Base-by-base conservation (phyloP, 352 stramenopile genomes). In the Phytophthora hibernalis region DNA sequence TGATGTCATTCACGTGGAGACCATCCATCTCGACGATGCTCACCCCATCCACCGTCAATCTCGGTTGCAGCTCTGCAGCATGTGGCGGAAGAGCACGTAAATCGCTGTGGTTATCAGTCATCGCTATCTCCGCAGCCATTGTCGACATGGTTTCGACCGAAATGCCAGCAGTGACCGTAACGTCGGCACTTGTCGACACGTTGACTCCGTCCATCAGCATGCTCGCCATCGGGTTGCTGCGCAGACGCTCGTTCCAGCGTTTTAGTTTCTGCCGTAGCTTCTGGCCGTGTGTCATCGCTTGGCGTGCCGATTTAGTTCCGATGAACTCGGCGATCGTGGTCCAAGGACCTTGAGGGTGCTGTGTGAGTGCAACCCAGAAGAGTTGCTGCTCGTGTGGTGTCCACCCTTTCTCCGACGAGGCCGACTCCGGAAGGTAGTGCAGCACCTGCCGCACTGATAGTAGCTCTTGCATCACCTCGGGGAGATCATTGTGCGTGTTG, bases 241-340 rank as follows among this genome's bases (percentile, higher is more conserved):
- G 66, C 12, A 82, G 35, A 37, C 70, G 74, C 22, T 79, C 67
- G 12, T 76, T 72, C 75, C 75, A 83, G 47, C 75, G 75, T 20
- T 70, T 77, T 35, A 84, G 70, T 43, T 87, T 87, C 42, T 87
- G 76, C 0, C 78, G 70, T 44, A 84, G 51, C 37, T 87, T 87
- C 61, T 87, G 78, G 2, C 66, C 78, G 35, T 83, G 75, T 0
- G 78, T 87, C 74, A 84, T 83, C 0, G 73, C 68, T 52, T 87
- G 78, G 11, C 76, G 78, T 0, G 78, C 76, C 15, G 77, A 77
- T 35, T 82, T 79, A 18, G 78, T 80, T 44, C 76, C 73, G 22
- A 87, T 83, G 51, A 59, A 80, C 30, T 77, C 74, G 13, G 78
- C 75, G 26, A 86, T 79, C 5, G 54, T 65, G 15, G 75, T 82